Evolutionary conservation across 768 basidiomycete species (phyloP).

Genomic region (Agaricus subrufescens): DNA sequence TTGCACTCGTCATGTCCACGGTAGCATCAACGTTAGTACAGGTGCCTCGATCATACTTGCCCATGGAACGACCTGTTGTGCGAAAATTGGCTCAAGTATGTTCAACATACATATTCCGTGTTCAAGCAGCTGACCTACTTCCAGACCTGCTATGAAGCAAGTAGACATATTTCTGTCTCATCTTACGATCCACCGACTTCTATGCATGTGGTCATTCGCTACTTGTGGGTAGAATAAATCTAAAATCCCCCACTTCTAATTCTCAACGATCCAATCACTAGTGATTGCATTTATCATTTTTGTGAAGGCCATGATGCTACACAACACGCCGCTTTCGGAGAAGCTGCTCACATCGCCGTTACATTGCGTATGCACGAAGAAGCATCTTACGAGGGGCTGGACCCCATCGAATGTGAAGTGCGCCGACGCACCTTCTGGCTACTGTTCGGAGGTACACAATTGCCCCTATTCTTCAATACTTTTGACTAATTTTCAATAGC

Average conservation of each 20-base stretch:
- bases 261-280: constrained; percentile 22
- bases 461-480: background rate
- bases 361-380: constrained; percentile 86
- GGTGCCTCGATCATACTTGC: constrained; percentile 82
- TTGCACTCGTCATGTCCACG: constrained; percentile 85
- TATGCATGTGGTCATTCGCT: constrained; percentile 82
- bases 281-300: constrained; percentile 84
- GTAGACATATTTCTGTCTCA: constrained; percentile 72
- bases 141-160: constrained; percentile 76
- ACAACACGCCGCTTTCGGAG: constrained; percentile 83
- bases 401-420: constrained; percentile 85
- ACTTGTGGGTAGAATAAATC: constrained; percentile 58
- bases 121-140: constrained; percentile 2
- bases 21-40: constrained; percentile 86
- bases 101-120: constrained; percentile 13
- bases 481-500: constrained; percentile 34
- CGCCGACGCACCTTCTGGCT: constrained; percentile 88
- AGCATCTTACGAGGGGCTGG: constrained; percentile 72
- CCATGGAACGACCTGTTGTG: constrained; percentile 82
- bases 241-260: background rate
- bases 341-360: constrained; percentile 80
- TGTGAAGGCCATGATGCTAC: constrained; percentile 86
- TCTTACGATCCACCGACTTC: constrained; percentile 82
- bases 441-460: constrained; percentile 70
- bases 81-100: constrained; percentile 66